Conservation (phyloP, 2,329 filamentous ascomycete species). For the Neospermospora avenae region DNA sequence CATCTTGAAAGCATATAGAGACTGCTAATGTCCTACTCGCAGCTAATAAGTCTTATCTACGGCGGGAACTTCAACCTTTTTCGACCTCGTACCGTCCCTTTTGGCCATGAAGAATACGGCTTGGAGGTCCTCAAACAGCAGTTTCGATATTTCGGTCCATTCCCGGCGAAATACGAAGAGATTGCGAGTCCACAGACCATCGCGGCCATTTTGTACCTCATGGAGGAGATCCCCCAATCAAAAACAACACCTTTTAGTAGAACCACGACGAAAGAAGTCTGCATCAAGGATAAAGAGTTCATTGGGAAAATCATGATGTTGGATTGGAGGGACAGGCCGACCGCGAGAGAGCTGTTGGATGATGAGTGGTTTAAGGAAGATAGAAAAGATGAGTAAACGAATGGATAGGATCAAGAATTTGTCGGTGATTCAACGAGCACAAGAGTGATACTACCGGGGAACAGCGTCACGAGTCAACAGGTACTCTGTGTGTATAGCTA, state of each 20-base stretch:
- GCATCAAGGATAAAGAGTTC: neutral
- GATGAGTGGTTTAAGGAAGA: slow-evolving; percentile 24
- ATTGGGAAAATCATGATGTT: slow-evolving; percentile 20
- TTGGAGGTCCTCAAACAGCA: slow-evolving; percentile 15
- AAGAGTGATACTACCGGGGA: too few species aligned
- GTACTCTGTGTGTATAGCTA: too few species aligned
- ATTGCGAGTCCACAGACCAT: slow-evolving; percentile 11
- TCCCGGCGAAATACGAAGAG: slow-evolving; percentile 13
- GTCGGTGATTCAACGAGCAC: too few species aligned
- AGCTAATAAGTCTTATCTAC: slow-evolving; percentile 22
- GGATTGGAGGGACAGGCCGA: slow-evolving; percentile 23
- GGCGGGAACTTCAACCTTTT: slow-evolving; percentile 20
- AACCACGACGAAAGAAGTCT: slow-evolving; percentile 14
- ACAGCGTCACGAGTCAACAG: too few species aligned
- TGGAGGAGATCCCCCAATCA: slow-evolving; percentile 18
- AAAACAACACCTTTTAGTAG: slow-evolving; percentile 30
- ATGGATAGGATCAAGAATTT: too few species aligned
- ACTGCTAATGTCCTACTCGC: neutral
- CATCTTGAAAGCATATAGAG: neutral
- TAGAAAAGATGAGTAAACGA: slow-evolving; percentile 1
- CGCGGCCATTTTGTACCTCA: slow-evolving; percentile 11
- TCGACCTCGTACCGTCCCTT: slow-evolving; percentile 5
- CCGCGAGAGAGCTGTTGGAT: slow-evolving; percentile 18
- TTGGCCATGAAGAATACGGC: slow-evolving; percentile 15
- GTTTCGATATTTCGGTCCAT: slow-evolving; percentile 14